Percentiles rank a stretch among this genome's conserved stretches.
phyloP scores from a whole-genome alignment of 192 early-diverging fungal genomes.

The Backusella luteola region DNA sequence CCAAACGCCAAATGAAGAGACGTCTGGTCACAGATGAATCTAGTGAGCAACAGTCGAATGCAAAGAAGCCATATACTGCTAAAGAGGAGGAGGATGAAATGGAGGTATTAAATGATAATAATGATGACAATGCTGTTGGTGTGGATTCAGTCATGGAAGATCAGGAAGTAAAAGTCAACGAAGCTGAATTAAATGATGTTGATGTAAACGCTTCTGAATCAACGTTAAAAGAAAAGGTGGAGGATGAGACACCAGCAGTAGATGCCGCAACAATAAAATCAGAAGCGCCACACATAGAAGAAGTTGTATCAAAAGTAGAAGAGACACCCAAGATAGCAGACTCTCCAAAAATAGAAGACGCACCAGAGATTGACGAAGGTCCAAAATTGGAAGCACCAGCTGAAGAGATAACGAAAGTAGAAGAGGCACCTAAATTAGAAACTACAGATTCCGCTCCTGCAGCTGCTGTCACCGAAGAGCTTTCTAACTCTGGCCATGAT shows the following conservation, averaged over 20 bases:
- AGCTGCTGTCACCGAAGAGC: background rate
- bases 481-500: background rate
- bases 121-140: background rate
- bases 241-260: background rate
- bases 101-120: background rate
- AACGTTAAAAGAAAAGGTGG: background rate
- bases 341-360: background rate
- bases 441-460: background rate
- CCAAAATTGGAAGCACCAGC: background rate
- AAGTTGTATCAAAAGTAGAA: background rate
- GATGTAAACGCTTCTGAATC: background rate
- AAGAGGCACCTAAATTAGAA: background rate
- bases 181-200: background rate
- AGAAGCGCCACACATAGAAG: background rate
- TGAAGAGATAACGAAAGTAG: background rate
- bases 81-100: background rate
- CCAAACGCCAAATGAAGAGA: conserved; percentile 34
- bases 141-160: background rate
- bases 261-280: background rate
- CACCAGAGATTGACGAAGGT: background rate
- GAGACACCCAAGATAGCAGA: background rate
- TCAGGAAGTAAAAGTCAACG: background rate
- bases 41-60: background rate
- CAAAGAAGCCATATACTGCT: background rate
- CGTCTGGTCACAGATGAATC: background rate